Evolutionary conservation across 2,329 filamentous ascomycete species (phyloP).

Genomic region (Epichloe hybrida): DNA sequence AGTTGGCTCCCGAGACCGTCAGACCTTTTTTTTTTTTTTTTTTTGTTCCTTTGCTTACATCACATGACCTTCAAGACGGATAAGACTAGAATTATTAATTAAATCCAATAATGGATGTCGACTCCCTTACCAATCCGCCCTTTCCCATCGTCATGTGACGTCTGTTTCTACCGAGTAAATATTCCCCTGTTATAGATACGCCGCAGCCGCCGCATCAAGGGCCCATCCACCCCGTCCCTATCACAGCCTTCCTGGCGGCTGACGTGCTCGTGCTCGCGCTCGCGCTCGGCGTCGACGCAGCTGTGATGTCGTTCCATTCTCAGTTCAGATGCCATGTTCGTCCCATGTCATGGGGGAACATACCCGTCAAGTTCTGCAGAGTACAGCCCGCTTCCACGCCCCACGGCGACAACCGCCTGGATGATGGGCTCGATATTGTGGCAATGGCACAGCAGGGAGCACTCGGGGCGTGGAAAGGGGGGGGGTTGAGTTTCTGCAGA

Average conservation of each 20-base stretch:
- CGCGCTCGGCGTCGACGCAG: no score
- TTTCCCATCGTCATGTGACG: no score
- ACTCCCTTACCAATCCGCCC: no score
- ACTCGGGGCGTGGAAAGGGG: constrained; percentile 17
- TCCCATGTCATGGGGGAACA: background rate
- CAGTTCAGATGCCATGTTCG: no score
- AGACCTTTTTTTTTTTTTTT: background rate
- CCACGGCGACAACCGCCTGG: no score
- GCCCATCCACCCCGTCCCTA: background rate
- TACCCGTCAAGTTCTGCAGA: constrained; percentile 23
- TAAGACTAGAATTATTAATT: no score
- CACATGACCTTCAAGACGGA: no score
- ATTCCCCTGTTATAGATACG: background rate
- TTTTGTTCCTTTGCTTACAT: background rate
- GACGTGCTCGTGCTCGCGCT: background rate
- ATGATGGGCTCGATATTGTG: no score
- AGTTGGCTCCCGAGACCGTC: no score
- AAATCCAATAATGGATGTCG: no score
- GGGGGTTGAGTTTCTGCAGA: constrained; percentile 3
- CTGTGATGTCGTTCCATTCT: no score
- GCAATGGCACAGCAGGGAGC: constrained; percentile 12
- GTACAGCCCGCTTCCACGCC: constrained; percentile 17
- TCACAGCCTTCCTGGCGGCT: background rate
- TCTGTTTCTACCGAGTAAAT: no score
- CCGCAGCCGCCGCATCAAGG: background rate